Conservation (phyloP, 148 eudicot species). For the Heliamphora exappendiculata region DNA sequence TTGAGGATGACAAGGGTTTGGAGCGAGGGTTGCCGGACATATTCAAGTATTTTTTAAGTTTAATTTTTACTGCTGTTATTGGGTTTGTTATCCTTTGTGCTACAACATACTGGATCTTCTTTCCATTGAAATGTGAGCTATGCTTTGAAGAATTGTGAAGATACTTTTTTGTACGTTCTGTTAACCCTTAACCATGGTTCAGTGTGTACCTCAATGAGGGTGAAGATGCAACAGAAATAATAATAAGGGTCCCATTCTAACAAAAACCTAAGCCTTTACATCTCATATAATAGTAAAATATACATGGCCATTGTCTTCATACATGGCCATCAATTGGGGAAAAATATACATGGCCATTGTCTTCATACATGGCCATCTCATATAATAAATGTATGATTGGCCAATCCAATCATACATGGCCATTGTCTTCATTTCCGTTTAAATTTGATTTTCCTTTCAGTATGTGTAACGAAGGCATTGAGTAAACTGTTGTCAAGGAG, state of each 20-base stretch:
- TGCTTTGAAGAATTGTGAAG: neutral
- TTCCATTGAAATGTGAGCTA: neutral
- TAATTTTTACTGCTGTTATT: slow-evolving; percentile 5
- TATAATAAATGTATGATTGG: too few species aligned
- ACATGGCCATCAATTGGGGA: neutral
- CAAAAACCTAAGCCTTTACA: neutral
- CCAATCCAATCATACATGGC: neutral
- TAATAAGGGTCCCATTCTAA: neutral
- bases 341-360: neutral
- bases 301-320: neutral
- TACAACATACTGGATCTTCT: neutral
- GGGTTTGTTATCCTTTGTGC: neutral
- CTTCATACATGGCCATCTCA: too few species aligned
- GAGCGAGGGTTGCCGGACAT: slow-evolving; percentile 30
- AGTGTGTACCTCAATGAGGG: neutral
- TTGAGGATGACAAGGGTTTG: slow-evolving; percentile 33
- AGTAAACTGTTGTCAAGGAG: neutral
- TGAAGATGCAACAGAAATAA: neutral
- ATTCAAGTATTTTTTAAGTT: slow-evolving; percentile 35
- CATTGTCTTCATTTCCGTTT: neutral
- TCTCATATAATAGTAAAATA: neutral
- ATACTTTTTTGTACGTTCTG: neutral
- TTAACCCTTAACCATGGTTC: neutral
- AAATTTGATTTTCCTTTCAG: neutral
- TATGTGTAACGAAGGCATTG: neutral